A percentile compares a stretch with the other conserved stretches of the same genome.
Conservation (phyloP, 371 early-diverging fungal genomes). For the Funneliformis caledonium region DNA sequence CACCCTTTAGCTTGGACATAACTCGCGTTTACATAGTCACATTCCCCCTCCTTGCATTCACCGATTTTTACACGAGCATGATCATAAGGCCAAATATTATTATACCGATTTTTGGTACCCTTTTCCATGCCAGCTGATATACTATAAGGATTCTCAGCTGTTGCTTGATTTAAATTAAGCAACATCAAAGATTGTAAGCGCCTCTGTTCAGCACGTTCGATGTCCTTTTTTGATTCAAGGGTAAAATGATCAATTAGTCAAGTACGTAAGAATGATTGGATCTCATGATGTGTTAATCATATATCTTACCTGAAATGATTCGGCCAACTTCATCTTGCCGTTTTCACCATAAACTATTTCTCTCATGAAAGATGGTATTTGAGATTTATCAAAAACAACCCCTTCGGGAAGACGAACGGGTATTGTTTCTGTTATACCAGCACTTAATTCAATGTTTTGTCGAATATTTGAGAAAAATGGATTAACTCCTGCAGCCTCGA, state of each 20-base stretch:
- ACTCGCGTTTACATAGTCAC: constrained; percentile 86
- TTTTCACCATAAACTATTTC: background rate
- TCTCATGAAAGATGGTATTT: constrained; percentile 10
- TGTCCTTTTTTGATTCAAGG: constrained; percentile 47
- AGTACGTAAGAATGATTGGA: background rate
- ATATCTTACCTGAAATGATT: constrained; percentile 22
- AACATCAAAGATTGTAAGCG: constrained; percentile 68
- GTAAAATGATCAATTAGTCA: background rate
- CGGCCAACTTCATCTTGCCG: constrained; percentile 11
- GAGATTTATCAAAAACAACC: constrained; percentile 40
- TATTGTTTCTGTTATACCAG: constrained; percentile 47
- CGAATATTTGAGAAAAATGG: constrained; percentile 54
- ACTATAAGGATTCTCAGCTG: constrained; percentile 56
- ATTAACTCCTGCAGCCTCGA: constrained; percentile 52
- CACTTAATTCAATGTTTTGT: constrained; percentile 49
- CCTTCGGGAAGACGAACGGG: constrained; percentile 44
- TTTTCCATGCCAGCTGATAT: constrained; percentile 70
- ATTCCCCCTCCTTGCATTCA: constrained; percentile 47
- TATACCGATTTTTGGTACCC: constrained; percentile 75
- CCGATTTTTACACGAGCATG: constrained; percentile 59
- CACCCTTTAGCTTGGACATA: constrained; percentile 43
- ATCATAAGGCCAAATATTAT: constrained; percentile 79
- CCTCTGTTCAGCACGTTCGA: constrained; percentile 63
- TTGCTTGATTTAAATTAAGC: constrained; percentile 55
- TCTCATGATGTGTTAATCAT: background rate